A percentile compares a stretch with the other conserved stretches of the same genome.
Evolutionary conservation across 2,329 filamentous ascomycete genomes (phyloP).

Genomic region (Nigrospora sphaerica): DNA sequence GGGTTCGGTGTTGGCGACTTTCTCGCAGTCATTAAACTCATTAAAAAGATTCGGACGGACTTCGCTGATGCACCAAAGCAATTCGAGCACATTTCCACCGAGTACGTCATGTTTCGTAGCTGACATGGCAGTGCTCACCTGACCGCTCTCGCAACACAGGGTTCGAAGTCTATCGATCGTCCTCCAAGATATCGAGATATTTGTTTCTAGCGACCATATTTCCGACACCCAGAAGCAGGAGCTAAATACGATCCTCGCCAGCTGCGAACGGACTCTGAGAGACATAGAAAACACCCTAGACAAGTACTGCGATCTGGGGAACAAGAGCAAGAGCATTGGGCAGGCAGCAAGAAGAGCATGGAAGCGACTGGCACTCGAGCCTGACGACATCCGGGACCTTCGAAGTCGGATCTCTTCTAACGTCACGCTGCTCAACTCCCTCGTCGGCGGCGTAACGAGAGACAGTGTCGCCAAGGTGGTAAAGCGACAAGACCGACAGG

Average conservation of each 20-base stretch:
- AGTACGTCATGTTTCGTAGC: slow-evolving; percentile 12
- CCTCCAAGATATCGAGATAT: too few relatives aligned
- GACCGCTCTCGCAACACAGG: not conserved
- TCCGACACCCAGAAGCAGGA: too few relatives aligned
- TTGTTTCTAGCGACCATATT: too few relatives aligned
- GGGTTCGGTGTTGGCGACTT: slow-evolving; percentile 26
- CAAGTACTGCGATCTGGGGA: slow-evolving; percentile 4
- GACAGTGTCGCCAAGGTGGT: not conserved
- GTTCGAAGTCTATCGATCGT: too few relatives aligned
- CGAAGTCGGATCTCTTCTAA: slow-evolving; percentile 10
- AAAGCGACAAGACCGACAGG: slow-evolving; percentile 5
- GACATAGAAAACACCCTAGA: not conserved
- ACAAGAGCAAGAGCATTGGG: slow-evolving; percentile 1
- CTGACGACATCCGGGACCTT: slow-evolving; percentile 11
- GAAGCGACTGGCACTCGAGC: slow-evolving; percentile 16
- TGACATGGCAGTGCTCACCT: not conserved
- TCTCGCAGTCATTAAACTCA: slow-evolving; percentile 18
- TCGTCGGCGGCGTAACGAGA: not conserved
- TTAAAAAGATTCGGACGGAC: slow-evolving; percentile 15
- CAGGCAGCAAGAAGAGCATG: slow-evolving; percentile 12
- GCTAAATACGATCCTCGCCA: too few relatives aligned
- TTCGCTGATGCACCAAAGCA: slow-evolving; percentile 18
- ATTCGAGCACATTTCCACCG: slow-evolving; percentile 14
- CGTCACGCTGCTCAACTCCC: slow-evolving; percentile 1
- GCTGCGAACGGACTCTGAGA: too few relatives aligned